Conservation (phyloP, 495 filamentous ascomycete species). For the Parmelia sp. region DNA sequence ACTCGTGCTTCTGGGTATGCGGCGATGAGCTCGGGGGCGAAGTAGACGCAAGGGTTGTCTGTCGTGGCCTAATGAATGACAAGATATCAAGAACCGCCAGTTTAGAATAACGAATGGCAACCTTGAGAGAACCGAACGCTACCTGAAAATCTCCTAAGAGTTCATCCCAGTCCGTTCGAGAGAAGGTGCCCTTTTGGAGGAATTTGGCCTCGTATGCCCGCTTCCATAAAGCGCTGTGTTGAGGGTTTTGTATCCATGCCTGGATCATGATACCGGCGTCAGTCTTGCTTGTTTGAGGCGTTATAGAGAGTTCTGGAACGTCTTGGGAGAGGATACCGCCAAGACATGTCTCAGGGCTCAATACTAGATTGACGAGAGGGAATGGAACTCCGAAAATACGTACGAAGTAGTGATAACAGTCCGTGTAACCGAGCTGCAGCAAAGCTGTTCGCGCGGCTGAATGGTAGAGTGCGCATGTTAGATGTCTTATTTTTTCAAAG, state of each 20-base stretch:
- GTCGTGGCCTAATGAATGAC: slow-evolving; percentile 32
- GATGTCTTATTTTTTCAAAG: not conserved
- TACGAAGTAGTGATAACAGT: slow-evolving; percentile 15
- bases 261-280: too few species aligned
- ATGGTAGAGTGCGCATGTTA: not conserved
- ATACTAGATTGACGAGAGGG: too few species aligned
- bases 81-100: not conserved
- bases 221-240: slow-evolving; percentile 2
- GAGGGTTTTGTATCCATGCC: slow-evolving; percentile 4
- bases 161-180: not conserved
- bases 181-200: not conserved
- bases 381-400: too few species aligned
- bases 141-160: not conserved
- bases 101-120: not conserved
- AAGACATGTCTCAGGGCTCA: too few species aligned
- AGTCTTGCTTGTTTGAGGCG: too few species aligned
- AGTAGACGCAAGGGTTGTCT: slow-evolving; percentile 33
- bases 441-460: slow-evolving; percentile 11
- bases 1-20: slow-evolving; percentile 45
- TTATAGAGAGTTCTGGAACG: too few species aligned
- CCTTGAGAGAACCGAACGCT: not conserved
- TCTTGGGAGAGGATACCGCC: too few species aligned
- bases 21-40: slow-evolving; percentile 37
- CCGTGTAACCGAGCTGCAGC: not conserved
- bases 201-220: slow-evolving; percentile 6